Percentiles rank a stretch among this genome's conserved stretches.
phyloP scores from a whole-genome alignment of 1,284 basidiomycete genomes.

The Mycena sp. region DNA sequence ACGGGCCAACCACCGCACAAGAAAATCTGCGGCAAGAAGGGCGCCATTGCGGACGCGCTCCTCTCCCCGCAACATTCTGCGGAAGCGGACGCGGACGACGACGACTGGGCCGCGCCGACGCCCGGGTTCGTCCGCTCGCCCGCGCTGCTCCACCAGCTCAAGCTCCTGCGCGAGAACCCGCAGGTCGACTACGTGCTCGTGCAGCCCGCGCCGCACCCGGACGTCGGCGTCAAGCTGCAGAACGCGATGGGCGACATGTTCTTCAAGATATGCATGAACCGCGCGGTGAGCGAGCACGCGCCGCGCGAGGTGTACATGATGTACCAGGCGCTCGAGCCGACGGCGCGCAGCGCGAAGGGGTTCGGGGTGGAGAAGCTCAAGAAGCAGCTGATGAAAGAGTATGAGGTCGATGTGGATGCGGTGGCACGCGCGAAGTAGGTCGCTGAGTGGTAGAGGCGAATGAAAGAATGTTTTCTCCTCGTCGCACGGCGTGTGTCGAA shows the following conservation, averaged over 20 bases:
- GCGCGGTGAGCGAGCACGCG: slow-evolving; percentile 19
- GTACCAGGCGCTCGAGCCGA: not conserved
- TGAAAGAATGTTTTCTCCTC: no score
- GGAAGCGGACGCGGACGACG: not conserved
- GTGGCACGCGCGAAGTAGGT: no score
- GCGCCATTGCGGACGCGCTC: not conserved
- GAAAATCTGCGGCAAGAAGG: slow-evolving; percentile 25
- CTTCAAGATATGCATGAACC: slow-evolving; percentile 24
- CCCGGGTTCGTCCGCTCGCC: slow-evolving; percentile 30
- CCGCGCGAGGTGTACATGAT: slow-evolving; percentile 13
- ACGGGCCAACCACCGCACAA: slow-evolving; percentile 28
- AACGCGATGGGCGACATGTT: slow-evolving; percentile 25
- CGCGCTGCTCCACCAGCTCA: slow-evolving; percentile 31
- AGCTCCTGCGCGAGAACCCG: slow-evolving; percentile 28
- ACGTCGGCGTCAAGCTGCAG: slow-evolving; percentile 26
- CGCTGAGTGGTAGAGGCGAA: no score
- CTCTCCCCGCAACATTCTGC: not conserved
- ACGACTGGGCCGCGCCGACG: slow-evolving; percentile 1
- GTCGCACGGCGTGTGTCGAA: no score
- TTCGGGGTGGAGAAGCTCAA: not conserved
- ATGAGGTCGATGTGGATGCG: no score
- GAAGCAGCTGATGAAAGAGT: not conserved
- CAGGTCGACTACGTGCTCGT: slow-evolving; percentile 29
- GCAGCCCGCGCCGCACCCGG: slow-evolving; percentile 19
- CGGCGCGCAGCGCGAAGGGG: not conserved